Evolutionary conservation across 1,139 yeast species (phyloP).

Genomic region (Hanseniaspora gamundiae): DNA sequence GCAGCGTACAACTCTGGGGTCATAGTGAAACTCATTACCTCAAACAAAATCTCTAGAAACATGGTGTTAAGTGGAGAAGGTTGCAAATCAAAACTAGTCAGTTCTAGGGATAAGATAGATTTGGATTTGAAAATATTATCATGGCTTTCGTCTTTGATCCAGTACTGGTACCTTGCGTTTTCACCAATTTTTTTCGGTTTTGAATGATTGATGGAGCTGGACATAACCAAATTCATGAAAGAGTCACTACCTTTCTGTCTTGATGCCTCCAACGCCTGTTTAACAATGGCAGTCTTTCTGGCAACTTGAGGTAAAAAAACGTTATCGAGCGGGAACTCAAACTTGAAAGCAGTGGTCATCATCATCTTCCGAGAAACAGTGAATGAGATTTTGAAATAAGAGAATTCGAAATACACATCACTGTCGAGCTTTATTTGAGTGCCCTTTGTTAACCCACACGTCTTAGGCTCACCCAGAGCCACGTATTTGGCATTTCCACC

Average conservation of each 20-base stretch:
- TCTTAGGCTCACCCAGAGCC: conserved; percentile 21
- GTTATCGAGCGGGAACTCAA: conserved; percentile 18
- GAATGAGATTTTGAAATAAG: conserved; percentile 19
- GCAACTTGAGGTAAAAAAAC: conserved; percentile 25
- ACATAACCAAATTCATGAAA: conserved; percentile 3
- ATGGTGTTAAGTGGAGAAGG: conserved; percentile 29
- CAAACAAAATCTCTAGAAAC: conserved; percentile 38
- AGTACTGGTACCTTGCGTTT: conserved; percentile 32
- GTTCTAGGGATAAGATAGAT: conserved; percentile 34
- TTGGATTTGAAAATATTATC: conserved; percentile 19
- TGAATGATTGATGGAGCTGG: conserved; percentile 3
- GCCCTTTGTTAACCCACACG: conserved; percentile 5
- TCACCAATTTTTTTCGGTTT: conserved; percentile 24
- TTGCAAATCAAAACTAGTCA: conserved; percentile 22
- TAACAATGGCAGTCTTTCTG: conserved; percentile 16
- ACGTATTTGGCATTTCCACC: conserved; percentile 25
- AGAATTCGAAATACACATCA: conserved; percentile 29
- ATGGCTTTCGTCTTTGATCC: conserved; percentile 33
- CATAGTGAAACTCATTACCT: conserved; percentile 31
- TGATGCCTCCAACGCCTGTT: conserved; percentile 16
- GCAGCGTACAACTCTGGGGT: conserved; percentile 36
- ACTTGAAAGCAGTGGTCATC: conserved; percentile 2
- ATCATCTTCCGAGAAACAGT: conserved; percentile 9
- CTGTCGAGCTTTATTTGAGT: not conserved
- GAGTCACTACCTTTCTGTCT: conserved; percentile 6